Base-by-base conservation (phyloP, 108 stramenopile genomes). In the Schizochytrium sp. region DNA sequence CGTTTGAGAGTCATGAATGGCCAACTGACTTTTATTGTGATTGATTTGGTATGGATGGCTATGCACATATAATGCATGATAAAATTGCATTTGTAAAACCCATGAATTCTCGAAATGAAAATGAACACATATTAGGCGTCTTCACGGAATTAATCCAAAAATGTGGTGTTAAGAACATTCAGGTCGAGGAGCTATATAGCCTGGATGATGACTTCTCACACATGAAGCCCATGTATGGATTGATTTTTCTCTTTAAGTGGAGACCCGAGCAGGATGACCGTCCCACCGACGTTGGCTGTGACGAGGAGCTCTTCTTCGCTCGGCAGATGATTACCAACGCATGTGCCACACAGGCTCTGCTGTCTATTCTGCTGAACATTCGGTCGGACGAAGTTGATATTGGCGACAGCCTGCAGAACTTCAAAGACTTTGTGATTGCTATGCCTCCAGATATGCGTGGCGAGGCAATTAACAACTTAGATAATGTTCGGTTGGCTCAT, bases 341-440 rank as follows among this genome's bases (percentile, higher is more conserved):
- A 0, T 97, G 96, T 89, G 96, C 96, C 15, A 99, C 98, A 4
- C 97, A 98, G 90, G 97, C 97, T 10, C 94, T 97, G 60, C 88
- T 97, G 42, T 93, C 93, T 58, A 94, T 97, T 49, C 64, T 97
- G 8, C 88, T 97, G 87, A 97, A 96, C 91, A 69, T 69, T 44
- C 15, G 55, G 53, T 91, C 94, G 17, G 91, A 61, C 19, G 83
- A 89, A 50, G 59, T 96, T 4, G 92, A 95, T 7, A 87, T 97
- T 46, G 98, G 98, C 41, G 61, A 88, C 4, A 94, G 90, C 17
- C 94, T 98, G 72, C 61, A 90, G 19, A 92, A 96, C 87, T 97
- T 98, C 87, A 90, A 93, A 89, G 90, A 94, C 58, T 98, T 98
- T 87, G 95, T 96, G 2, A 57, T 88, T 0, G 91, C 91, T 7